These are phyloP conservation scores for Amanita rubescens DNA, from an alignment of 768 basidiomycete genomes.

Conservation along the genomic window DNA sequence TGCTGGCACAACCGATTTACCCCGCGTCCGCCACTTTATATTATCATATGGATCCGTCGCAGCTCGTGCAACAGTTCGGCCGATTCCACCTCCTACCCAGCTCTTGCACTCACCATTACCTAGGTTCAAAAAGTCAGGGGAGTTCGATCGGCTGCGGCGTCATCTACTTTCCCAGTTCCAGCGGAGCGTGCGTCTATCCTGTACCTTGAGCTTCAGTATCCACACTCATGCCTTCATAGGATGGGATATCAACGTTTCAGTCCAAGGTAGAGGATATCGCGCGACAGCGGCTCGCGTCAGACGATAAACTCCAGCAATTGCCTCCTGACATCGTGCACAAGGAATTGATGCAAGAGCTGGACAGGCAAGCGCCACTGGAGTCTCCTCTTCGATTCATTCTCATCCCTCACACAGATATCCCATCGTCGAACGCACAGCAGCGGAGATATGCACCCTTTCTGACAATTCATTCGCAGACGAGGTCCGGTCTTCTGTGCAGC, in stretches of 20 bases:
- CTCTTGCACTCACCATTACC: not conserved
- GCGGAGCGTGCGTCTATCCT: conserved; percentile 41
- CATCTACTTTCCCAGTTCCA: conserved; percentile 59
- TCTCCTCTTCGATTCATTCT: not conserved
- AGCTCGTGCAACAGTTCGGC: conserved; percentile 59
- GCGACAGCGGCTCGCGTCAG: conserved; percentile 44
- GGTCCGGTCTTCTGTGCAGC: conserved; percentile 35
- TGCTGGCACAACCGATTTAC: not conserved
- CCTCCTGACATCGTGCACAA: conserved; percentile 45
- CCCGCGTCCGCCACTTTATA: not conserved
- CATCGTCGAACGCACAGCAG: conserved; percentile 55
- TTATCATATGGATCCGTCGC: conserved; percentile 37
- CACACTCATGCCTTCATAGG: conserved; percentile 27
- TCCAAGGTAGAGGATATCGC: conserved; percentile 56
- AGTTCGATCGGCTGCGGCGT: conserved; percentile 65
- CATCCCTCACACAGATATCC: conserved; percentile 45
- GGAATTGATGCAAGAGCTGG: conserved; percentile 66
- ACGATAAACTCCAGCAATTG: conserved; percentile 45
- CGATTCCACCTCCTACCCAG: not conserved
- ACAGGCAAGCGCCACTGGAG: conserved; percentile 38
- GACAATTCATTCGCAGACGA: conserved; percentile 38
- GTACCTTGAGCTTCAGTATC: conserved; percentile 1
- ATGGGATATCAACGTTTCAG: conserved; percentile 44
- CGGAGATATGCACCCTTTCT: conserved; percentile 40
- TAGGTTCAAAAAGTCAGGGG: conserved; percentile 76